Base-by-base conservation (phyloP, 2,329 filamentous ascomycete genomes). In the Fusarium falciforme region DNA sequence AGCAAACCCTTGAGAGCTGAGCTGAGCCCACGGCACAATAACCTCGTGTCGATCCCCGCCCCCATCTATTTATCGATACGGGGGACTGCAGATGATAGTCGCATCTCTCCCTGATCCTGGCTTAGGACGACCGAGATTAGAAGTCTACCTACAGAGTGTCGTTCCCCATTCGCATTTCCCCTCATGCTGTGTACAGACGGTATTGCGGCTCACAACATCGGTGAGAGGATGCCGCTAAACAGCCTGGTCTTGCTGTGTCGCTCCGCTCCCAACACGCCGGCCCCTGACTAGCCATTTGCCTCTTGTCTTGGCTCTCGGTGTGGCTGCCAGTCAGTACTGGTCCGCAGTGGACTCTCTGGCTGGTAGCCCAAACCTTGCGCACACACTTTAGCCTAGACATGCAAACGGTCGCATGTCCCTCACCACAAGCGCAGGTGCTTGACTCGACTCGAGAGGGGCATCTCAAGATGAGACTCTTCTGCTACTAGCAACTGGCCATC, bases 241-340 rank as follows among this genome's bases (percentile, higher is more conserved):
- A 44, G 31, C 31, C 44, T 59, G n/a, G 63, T 35, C 54, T 58
- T 47, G 55, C 49, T 40, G 29, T 64, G 72, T 40, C 72, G 72
- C 69, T 74, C 47, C 72, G 68, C 69, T 73, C 69, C 10, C 60
- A 74, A 74, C 72, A 64, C 65, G 36, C 52, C 49, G 49, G 38
- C 72, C 62, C 72, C 65, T 70, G 60, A 52, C 66, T 60, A 61
- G 52, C 61, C 29, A 47, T 60, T 44, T 38, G 57, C 49, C 38
- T 44, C 59, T 47, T 36, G 31, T 42, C 38, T 58, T 61, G 58
- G 47, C 61, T 66, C 35, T 66, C 40, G 40, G 58, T 14, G 54
- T 66, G 59, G 61, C 55, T 70, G 58, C 44, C 29, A 64, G 22
- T 47, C 33, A 35, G 38, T 44, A 35, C 64, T 31, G 42, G 31